phyloP scores from a whole-genome alignment of 2,329 filamentous ascomycete species.

The Phyllosticta citriasiana region DNA sequence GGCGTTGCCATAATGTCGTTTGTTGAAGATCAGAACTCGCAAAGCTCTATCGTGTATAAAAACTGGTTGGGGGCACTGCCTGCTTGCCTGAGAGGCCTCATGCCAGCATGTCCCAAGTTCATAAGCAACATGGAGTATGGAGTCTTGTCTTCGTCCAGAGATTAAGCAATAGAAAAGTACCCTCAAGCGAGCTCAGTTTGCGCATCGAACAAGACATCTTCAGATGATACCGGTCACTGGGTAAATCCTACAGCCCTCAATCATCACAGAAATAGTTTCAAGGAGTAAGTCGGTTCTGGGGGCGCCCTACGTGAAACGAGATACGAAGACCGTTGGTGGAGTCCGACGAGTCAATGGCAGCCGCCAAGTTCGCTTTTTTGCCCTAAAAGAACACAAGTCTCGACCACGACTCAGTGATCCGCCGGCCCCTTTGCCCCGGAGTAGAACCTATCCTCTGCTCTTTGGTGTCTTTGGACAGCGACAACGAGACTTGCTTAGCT shows the following conservation, averaged over 20 bases:
- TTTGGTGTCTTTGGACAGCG: not conserved
- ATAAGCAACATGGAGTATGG: not conserved
- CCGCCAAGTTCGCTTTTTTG: constrained; percentile 1
- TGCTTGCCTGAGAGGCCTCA: not conserved
- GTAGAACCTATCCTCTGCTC: not conserved
- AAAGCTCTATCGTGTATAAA: not conserved
- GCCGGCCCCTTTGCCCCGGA: not conserved
- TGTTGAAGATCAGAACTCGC: not conserved
- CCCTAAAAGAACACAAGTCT: constrained; percentile 3
- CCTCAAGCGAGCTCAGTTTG: not conserved
- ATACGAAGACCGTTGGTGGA: constrained; percentile 1
- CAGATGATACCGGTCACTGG: not conserved
- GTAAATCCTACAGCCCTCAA: constrained; percentile 1
- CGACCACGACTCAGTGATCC: constrained; percentile 4
- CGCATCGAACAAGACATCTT: not conserved
- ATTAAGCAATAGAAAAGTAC: not conserved
- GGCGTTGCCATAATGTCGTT: not conserved
- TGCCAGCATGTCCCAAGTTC: constrained; percentile 3
- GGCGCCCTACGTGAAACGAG: constrained; percentile 5
- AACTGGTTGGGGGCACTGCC: not conserved
- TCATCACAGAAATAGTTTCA: constrained; percentile 3
- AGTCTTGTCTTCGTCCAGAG: not conserved
- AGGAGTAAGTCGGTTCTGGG: constrained; percentile 1
- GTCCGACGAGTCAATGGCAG: constrained; percentile 7
- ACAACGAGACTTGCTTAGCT: not conserved